Evolutionary conservation across 2,329 filamentous ascomycete species (phyloP).

Genomic region (Helotiales sp.): DNA sequence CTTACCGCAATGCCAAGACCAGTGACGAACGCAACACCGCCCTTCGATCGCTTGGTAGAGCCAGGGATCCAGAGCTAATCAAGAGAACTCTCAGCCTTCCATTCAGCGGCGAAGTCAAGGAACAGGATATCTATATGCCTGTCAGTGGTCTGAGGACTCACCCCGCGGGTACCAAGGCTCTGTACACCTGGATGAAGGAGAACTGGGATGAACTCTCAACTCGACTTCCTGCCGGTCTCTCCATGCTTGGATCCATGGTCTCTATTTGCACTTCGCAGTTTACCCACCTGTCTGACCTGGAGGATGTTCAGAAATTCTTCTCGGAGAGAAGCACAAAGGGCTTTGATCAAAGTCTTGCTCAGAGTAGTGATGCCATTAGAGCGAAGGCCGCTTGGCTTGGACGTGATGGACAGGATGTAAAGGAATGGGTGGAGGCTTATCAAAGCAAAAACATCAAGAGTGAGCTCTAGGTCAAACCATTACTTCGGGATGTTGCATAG

Average conservation of each 20-base stretch:
- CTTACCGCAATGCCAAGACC: conserved; percentile 73
- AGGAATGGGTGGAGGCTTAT: conserved; percentile 67
- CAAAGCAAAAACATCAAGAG: conserved; percentile 30
- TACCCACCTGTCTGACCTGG: conserved; percentile 72
- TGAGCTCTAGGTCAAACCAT: conserved; percentile 27
- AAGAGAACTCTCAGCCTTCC: conserved; percentile 76
- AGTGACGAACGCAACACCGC: conserved; percentile 91
- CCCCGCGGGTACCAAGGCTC: conserved; percentile 72
- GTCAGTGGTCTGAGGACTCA: conserved; percentile 77
- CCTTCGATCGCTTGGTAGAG: conserved; percentile 77
- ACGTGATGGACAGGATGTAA: conserved; percentile 77
- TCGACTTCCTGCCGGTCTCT: conserved; percentile 81
- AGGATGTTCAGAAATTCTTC: conserved; percentile 80
- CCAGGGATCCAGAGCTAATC: conserved; percentile 76
- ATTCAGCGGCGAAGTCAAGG: conserved; percentile 80
- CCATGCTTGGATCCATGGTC: conserved; percentile 83
- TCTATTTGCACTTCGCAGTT: conserved; percentile 81
- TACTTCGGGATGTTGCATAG: background rate
- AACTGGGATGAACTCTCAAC: conserved; percentile 86
- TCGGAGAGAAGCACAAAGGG: conserved; percentile 78
- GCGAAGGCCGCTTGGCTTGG: conserved; percentile 83
- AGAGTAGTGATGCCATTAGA: conserved; percentile 80
- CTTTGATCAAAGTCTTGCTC: conserved; percentile 85
- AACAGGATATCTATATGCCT: conserved; percentile 91
- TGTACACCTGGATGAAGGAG: conserved; percentile 80